These are phyloP conservation scores for Simmondsia chinensis DNA, from an alignment of 148 eudicot species.

Conservation along the genomic window DNA sequence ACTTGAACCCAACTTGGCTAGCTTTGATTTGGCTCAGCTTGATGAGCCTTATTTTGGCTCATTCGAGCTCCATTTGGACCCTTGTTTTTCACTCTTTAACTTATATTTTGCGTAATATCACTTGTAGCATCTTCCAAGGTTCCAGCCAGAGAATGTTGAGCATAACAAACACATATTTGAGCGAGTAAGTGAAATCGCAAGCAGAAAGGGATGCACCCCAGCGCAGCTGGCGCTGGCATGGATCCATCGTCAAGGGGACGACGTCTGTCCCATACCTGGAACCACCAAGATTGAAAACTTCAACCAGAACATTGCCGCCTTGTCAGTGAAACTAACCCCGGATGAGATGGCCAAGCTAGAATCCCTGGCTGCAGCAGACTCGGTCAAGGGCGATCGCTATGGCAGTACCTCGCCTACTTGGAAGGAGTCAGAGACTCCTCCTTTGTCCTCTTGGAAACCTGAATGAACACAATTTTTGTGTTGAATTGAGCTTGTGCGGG, in stretches of 20 bases:
- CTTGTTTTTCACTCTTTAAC: too few species aligned
- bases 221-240: slow-evolving; percentile 41
- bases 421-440: slow-evolving; percentile 10
- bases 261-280: slow-evolving; percentile 37
- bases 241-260: slow-evolving; percentile 34
- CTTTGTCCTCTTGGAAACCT: slow-evolving; percentile 6
- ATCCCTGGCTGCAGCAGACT: slow-evolving; percentile 5
- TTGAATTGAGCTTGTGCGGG: too few species aligned
- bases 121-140: slow-evolving; percentile 23
- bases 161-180: slow-evolving; percentile 23
- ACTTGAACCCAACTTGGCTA: too few species aligned
- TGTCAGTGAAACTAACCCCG: slow-evolving; percentile 1
- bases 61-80: too few species aligned
- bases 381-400: slow-evolving; percentile 5
- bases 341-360: slow-evolving; percentile 11
- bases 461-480: too few species aligned
- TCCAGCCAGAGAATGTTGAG: slow-evolving; percentile 26
- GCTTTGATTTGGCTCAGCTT: too few species aligned
- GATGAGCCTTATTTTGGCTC: too few species aligned
- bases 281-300: slow-evolving; percentile 10
- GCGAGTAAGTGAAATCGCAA: slow-evolving; percentile 19
- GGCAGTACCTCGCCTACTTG: neutral
- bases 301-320: slow-evolving; percentile 7
- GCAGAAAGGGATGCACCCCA: slow-evolving; percentile 21
- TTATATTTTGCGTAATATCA: too few species aligned